These are phyloP conservation scores for Alternaria gaisen DNA, from an alignment of 2,329 filamentous ascomycete species.

Conservation along the genomic window DNA sequence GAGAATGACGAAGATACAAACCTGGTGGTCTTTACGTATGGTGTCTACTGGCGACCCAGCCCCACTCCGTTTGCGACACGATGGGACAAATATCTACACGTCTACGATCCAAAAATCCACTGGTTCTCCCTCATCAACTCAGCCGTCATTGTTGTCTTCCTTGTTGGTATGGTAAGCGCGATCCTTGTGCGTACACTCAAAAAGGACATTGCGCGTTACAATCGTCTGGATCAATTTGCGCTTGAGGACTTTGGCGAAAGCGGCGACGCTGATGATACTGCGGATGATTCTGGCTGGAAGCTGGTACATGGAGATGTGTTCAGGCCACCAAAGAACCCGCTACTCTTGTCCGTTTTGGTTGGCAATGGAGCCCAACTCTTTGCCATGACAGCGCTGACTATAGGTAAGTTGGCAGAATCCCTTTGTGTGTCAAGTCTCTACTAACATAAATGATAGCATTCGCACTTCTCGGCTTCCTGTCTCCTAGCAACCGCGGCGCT, in stretches of 20 bases:
- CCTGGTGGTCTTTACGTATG: constrained; percentile 85
- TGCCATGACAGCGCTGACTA: constrained; percentile 95
- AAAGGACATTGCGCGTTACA: constrained; percentile 97
- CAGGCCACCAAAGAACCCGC: constrained; percentile 81
- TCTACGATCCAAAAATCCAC: constrained; percentile 97
- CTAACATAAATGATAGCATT: constrained; percentile 63
- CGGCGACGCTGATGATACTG: constrained; percentile 81
- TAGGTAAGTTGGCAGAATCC: constrained; percentile 58
- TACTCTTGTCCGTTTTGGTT: constrained; percentile 85
- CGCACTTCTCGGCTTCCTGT: constrained; percentile 91
- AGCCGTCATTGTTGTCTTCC: constrained; percentile 90
- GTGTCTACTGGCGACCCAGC: constrained; percentile 86
- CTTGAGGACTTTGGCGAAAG: constrained; percentile 88
- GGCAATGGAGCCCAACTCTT: constrained; percentile 97
- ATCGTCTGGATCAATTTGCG: constrained; percentile 88
- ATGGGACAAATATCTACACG: constrained; percentile 98
- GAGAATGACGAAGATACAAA: constrained; percentile 67
- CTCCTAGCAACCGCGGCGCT: constrained; percentile 92
- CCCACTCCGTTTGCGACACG: constrained; percentile 91
- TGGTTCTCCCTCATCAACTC: constrained; percentile 99
- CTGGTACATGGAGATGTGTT: constrained; percentile 98
- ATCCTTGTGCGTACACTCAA: constrained; percentile 86
- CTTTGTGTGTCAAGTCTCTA: neutral
- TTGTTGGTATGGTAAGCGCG: constrained; percentile 91
- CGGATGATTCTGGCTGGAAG: constrained; percentile 99